Base-by-base conservation (phyloP, 495 filamentous ascomycete species). In the Xylaria curta region DNA sequence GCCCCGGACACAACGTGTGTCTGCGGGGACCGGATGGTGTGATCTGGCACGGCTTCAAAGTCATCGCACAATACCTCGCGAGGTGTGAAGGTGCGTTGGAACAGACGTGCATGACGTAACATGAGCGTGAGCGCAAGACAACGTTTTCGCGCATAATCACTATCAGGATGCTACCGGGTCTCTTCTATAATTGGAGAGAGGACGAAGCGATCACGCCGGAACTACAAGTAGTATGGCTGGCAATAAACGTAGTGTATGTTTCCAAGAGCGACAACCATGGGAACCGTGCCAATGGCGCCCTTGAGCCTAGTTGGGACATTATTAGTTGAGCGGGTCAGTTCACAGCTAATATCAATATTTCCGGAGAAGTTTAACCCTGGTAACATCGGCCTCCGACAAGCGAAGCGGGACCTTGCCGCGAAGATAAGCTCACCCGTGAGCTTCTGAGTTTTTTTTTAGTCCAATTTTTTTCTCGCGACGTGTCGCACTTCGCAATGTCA, bases 251-350 rank as follows among this genome's bases (percentile, higher is more conserved):
- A 24, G 5, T 28, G 51, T 12, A 24, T 21, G 7, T 56, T 56
- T 31, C 53, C 24, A 56, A 56, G 26, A 56, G 12, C 26, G 26
- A 31, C 53, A 31, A 56, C 49, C 3, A 26, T 53, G 49, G 21
- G 10, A 53, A 24, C 86, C 85, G 87, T 87, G 10, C 87, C 86
- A 66, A 89, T 85, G n/a, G 85, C 84, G 28, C 84, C 81, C 61
- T 83, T 84, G 38, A 40, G 60, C 60, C 59, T 19, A 62, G 21
- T 62, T n/a, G 44, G 28, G 3, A 38, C 15, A 38, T 44, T 42
- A 38, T 38, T 26, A 42, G 24, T 61, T 6, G 9, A 33, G 58
- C 54, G 54, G 54, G 54, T 58, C 17, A 15, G 28, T 59, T 53
- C 28, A n/a, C n/a, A 42, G 59, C 59, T 38, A 12, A 49, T 19